phyloP scores from a whole-genome alignment of 23 red algal genomes.

The Agarophyton chilense region DNA sequence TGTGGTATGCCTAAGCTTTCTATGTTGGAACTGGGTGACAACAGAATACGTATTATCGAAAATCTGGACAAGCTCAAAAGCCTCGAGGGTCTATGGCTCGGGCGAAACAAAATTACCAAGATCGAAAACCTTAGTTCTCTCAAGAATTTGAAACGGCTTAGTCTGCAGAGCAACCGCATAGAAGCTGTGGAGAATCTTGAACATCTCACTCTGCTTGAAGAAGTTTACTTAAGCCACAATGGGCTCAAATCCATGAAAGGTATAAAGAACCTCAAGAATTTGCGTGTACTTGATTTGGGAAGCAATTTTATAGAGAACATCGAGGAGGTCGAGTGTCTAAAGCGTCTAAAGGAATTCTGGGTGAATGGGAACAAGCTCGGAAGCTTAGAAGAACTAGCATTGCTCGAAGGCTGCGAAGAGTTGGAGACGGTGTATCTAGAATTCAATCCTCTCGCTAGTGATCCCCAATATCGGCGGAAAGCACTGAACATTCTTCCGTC shows the following conservation, averaged over 20 bases:
- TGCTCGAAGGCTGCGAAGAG: conserved; percentile 12
- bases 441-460: conserved; percentile 82
- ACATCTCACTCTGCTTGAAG: conserved; percentile 45
- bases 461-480: conserved; percentile 59
- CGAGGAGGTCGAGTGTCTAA: conserved; percentile 60
- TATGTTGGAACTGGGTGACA: conserved; percentile 96
- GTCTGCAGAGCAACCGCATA: conserved; percentile 90
- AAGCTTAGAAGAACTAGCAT: conserved; percentile 54
- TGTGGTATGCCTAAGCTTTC: conserved; percentile 67
- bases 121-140: conserved; percentile 69
- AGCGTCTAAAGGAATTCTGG: conserved; percentile 92
- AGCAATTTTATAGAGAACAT: conserved; percentile 82
- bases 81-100: conserved; percentile 89
- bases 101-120: conserved; percentile 91
- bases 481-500: conserved; percentile 71
- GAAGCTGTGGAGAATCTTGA: conserved; percentile 35
- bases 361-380: conserved; percentile 85
- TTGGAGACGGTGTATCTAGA: conserved; percentile 93
- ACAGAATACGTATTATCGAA: conserved; percentile 84
- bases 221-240: conserved; percentile 96
- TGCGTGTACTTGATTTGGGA: conserved; percentile 86
- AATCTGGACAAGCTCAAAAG: conserved; percentile 42
- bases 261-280: conserved; percentile 62
- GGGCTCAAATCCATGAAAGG: conserved; percentile 75
- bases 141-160: conserved; percentile 61